Percentiles rank a stretch among this genome's conserved stretches.
Conservation (phyloP, 2,329 filamentous ascomycete species). For the Proliferodiscus dingleyae region DNA sequence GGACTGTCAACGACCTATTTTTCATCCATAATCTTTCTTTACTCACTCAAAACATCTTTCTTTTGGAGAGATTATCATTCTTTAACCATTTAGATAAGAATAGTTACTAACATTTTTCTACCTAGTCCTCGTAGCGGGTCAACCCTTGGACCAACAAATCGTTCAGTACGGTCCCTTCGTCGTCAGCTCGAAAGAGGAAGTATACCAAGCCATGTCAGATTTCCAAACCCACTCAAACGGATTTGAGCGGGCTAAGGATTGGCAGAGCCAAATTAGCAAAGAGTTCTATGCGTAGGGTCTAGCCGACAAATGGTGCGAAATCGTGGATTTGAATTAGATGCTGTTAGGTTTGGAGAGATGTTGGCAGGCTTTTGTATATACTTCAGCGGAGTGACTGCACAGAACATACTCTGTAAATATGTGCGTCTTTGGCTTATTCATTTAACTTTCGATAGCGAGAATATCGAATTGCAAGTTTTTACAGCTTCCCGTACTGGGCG, state of each 20-base stretch:
- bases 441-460: too few species aligned
- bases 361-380: too few species aligned
- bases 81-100: background rate
- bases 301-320: too few species aligned
- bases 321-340: too few species aligned
- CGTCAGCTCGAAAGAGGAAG: slow-evolving; percentile 64
- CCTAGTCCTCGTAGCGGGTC: slow-evolving; percentile 72
- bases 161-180: slow-evolving; percentile 86
- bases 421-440: too few species aligned
- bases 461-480: too few species aligned
- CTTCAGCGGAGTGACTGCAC: too few species aligned
- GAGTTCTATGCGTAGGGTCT: slow-evolving; percentile 27
- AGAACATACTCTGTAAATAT: too few species aligned
- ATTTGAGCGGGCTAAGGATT: slow-evolving; percentile 73
- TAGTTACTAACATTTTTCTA: slow-evolving; percentile 14
- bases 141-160: slow-evolving; percentile 73
- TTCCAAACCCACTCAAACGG: slow-evolving; percentile 70
- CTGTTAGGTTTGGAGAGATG: background rate
- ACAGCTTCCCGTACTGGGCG: too few species aligned
- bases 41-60: background rate
- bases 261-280: slow-evolving; percentile 84
- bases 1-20: too few species aligned
- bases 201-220: slow-evolving; percentile 72
- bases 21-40: background rate
- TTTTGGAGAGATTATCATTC: background rate